These are phyloP conservation scores for Hypoxylon crocopeplum DNA, from an alignment of 495 filamentous ascomycete genomes.

Conservation along the genomic window DNA sequence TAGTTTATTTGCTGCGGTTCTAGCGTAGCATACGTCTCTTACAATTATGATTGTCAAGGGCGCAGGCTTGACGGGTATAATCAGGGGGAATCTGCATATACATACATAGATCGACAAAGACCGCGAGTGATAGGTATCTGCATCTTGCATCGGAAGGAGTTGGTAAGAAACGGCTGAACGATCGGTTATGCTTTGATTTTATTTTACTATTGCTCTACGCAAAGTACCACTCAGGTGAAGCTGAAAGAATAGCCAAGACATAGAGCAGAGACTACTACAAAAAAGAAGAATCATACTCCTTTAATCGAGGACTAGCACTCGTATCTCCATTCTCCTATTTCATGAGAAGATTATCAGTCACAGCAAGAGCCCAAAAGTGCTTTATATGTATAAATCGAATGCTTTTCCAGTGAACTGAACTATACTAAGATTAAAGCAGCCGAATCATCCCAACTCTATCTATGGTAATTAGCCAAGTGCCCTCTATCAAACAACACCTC, in stretches of 20 bases:
- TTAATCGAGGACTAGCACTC: too few relatives aligned
- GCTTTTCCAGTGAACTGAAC: conserved; percentile 24
- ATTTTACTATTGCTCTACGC: too few relatives aligned
- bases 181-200: neutral
- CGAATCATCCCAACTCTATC: conserved; percentile 11
- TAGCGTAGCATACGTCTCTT: too few relatives aligned
- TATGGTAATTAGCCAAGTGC: conserved; percentile 13
- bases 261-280: too few relatives aligned
- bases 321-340: too few relatives aligned
- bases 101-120: neutral
- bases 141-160: conserved; percentile 24
- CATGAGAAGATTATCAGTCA: neutral
- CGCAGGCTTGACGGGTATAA: neutral
- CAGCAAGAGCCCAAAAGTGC: neutral
- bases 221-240: too few relatives aligned
- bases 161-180: neutral
- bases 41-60: too few relatives aligned
- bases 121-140: neutral
- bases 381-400: neutral
- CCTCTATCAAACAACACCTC: conserved; percentile 10
- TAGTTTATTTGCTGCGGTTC: neutral
- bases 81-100: neutral
- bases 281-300: too few relatives aligned
- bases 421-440: conserved; percentile 4
- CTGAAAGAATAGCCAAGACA: too few relatives aligned